These are phyloP conservation scores for Wallacemonas sp. DNA, from an alignment of 208 protist species.

Conservation along the genomic window DNA sequence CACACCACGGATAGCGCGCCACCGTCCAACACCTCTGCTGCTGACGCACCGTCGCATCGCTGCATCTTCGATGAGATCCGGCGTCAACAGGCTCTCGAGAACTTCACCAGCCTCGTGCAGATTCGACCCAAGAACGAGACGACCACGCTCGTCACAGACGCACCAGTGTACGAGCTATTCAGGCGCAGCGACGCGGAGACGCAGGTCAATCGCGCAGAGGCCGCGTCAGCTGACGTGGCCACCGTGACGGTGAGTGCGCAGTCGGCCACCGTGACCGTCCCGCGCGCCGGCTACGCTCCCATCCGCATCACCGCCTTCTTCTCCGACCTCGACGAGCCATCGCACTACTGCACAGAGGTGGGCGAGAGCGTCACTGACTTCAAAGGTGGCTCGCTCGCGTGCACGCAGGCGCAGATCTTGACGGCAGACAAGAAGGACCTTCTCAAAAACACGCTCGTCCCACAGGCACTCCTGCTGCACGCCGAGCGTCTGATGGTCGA, in stretches of 20 bases:
- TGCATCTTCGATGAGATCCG: neutral
- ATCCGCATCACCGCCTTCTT: constrained; percentile 18
- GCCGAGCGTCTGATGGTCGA: constrained; percentile 21
- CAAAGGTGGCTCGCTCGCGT: constrained; percentile 7
- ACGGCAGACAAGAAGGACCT: constrained; percentile 9
- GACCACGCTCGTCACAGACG: too few species aligned
- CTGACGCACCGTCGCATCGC: neutral
- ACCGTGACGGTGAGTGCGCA: neutral
- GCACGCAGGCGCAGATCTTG: constrained; percentile 10
- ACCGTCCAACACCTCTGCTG: neutral
- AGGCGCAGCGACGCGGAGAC: too few species aligned
- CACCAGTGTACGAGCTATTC: too few species aligned
- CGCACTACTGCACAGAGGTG: constrained; percentile 11
- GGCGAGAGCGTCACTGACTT: constrained; percentile 7
- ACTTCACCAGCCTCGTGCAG: neutral
- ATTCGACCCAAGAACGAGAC: neutral
- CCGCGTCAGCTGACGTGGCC: neutral
- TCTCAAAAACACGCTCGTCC: constrained; percentile 19
- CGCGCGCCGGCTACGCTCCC: constrained; percentile 6
- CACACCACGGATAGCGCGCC: too few species aligned
- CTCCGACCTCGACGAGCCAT: constrained; percentile 18
- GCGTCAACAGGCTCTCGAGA: neutral
- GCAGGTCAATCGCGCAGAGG: too few species aligned
- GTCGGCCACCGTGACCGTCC: neutral
- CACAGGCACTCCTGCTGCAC: constrained; percentile 20